Evolutionary conservation across 805 yeast species (phyloP), one percentile per base, ranked within the genome.

Genomic region (Saccharomycopsis sp.): DNA sequence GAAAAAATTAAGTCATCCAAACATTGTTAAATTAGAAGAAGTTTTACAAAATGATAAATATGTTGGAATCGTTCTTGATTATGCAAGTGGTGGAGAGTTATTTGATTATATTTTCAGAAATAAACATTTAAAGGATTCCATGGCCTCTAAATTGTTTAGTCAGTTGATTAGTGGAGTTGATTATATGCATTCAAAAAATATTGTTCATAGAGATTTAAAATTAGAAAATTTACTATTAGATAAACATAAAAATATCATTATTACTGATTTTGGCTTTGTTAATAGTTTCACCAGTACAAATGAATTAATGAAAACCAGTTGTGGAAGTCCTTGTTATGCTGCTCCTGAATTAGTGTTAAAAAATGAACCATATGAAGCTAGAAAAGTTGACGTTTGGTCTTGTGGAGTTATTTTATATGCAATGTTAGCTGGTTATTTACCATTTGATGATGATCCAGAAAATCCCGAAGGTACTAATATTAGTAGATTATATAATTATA

Each of bases 381-480:
- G 82, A 39, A 76, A 84, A 48, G 80, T 92, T 36, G 99, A 92
- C 57, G 67, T 88, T 15, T 92, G 99, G 99, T 85, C 96, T 1
- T 58, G 87, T 8, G 98, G 98, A 2, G 97, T 92, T 2, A 64
- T 88, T 13, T 61, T 88, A 1, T 92, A 87, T 53, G 75, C 94
- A 1, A 61, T 89, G 20, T 57, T 92, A 51, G 98, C 89, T 52
- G 78, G 85, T 32, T 58, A 96, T 41, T 63, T 92, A 36, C 99
- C 99, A 3, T 92, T 92, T 63, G 99, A 92, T 56, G 98, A 92
- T 60, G 98, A 92, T 58, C 92, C 95, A 17, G 80, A 82, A 40
- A 92, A 92, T 55, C 97, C 96, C 27, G 96, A 89, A 57, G 95
- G 96, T 38, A 83, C 88, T 42, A 94, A 92, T 60, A 89, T 92